A percentile compares a stretch with the other conserved stretches of the same genome.
These are phyloP conservation scores for Aegilops bicornis DNA, from an alignment of 176 grass and related monocot species.

Conservation along the genomic window DNA sequence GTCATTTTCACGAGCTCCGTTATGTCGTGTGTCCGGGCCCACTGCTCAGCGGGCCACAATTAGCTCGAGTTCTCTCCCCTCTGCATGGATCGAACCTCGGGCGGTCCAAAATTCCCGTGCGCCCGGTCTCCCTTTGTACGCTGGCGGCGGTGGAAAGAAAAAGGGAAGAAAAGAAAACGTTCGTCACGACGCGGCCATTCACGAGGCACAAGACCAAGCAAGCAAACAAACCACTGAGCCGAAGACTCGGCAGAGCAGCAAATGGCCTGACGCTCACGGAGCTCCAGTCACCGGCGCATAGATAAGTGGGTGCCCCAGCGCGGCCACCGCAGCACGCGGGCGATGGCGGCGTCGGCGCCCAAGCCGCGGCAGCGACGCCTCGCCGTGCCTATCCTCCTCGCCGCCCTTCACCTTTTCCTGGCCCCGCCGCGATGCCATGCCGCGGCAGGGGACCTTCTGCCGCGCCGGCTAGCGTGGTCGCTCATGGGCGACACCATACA, in stretches of 20 bases:
- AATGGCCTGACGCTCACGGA: neutral
- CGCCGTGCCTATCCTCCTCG: neutral
- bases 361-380: neutral
- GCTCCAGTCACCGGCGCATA: constrained; percentile 10
- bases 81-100: neutral
- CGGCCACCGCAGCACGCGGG: neutral
- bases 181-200: constrained; percentile 33
- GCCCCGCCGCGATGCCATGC: neutral
- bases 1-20: too few species aligned
- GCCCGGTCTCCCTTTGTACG: neutral
- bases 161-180: neutral
- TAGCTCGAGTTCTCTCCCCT: neutral
- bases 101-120: constrained; percentile 3
- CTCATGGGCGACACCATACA: constrained; percentile 57
- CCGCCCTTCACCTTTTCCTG: neutral
- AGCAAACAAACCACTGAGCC: neutral
- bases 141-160: constrained; percentile 26
- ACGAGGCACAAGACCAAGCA: neutral
- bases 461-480: constrained; percentile 71
- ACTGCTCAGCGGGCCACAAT: too few species aligned
- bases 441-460: constrained; percentile 56
- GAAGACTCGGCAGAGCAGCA: neutral
- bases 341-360: neutral
- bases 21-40: too few species aligned
- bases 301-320: neutral